phyloP scores from a whole-genome alignment of 257 asterid genomes.

The Solanum clarkiae region DNA sequence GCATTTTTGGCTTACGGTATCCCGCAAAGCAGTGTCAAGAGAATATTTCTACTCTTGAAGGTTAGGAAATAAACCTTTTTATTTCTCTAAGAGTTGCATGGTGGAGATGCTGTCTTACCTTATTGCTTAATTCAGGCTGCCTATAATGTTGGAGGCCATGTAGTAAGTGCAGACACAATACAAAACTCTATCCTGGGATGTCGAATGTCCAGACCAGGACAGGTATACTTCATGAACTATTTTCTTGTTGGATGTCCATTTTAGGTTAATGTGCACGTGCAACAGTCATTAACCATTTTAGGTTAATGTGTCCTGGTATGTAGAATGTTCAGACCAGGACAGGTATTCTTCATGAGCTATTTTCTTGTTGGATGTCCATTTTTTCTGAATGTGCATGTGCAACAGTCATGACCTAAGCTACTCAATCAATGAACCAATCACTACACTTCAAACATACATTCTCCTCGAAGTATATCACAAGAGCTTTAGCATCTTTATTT shows the following conservation, averaged over 20 bases:
- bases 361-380: neutral
- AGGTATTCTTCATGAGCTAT: constrained; percentile 28
- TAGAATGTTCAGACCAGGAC: constrained; percentile 77
- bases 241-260: neutral
- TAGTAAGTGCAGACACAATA: constrained; percentile 84
- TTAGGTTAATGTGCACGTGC: neutral
- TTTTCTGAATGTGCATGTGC: neutral
- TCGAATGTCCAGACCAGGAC: constrained; percentile 78
- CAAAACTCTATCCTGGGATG: constrained; percentile 81
- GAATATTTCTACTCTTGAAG: constrained; percentile 81
- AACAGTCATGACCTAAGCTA: neutral
- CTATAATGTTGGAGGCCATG: constrained; percentile 79
- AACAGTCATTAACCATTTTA: neutral
- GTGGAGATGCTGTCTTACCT: constrained; percentile 11
- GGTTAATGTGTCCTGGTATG: constrained; percentile 41
- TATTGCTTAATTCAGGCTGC: constrained; percentile 58
- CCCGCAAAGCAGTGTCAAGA: constrained; percentile 79
- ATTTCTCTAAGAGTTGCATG: neutral
- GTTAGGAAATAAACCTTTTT: constrained; percentile 15
- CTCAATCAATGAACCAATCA: neutral
- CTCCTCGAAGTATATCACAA: neutral
- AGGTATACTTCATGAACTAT: constrained; percentile 28
- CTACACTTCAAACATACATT: neutral
- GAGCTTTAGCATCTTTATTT: neutral
- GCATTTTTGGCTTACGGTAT: constrained; percentile 90